phyloP scores from a whole-genome alignment of 768 basidiomycete genomes.

The Amanita muscaria region DNA sequence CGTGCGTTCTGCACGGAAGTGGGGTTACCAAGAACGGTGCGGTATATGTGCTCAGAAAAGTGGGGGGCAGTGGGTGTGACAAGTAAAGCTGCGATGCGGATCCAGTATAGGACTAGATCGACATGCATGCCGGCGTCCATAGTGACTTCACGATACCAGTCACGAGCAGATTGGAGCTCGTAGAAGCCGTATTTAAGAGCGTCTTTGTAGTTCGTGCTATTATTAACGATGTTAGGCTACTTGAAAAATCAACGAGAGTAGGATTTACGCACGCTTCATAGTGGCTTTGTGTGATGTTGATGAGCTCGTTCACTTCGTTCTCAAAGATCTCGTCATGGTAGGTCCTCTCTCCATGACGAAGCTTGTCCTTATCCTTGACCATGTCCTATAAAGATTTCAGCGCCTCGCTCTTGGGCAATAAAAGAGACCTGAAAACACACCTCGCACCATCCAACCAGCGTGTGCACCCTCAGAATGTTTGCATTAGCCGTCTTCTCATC shows the following conservation, averaged over 20 bases:
- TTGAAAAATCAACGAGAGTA: not conserved
- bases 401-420: slow-evolving; percentile 7
- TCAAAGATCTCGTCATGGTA: slow-evolving; percentile 90
- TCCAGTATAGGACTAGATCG: slow-evolving; percentile 81
- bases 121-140: slow-evolving; percentile 75
- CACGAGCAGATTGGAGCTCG: slow-evolving; percentile 84
- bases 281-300: slow-evolving; percentile 70
- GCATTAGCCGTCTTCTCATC: slow-evolving; percentile 98
- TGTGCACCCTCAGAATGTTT: slow-evolving; percentile 88
- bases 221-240: not conserved
- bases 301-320: slow-evolving; percentile 81
- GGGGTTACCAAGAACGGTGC: slow-evolving; percentile 49
- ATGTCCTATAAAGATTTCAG: slow-evolving; percentile 54
- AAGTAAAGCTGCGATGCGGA: slow-evolving; percentile 71
- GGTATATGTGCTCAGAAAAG: slow-evolving; percentile 89
- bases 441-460: slow-evolving; percentile 87
- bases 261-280: slow-evolving; percentile 63
- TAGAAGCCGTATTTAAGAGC: slow-evolving; percentile 94
- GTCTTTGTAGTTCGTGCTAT: slow-evolving; percentile 90
- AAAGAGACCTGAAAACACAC: slow-evolving; percentile 30
- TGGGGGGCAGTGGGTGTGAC: slow-evolving; percentile 88
- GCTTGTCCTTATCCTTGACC: slow-evolving; percentile 55
- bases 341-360: slow-evolving; percentile 67
- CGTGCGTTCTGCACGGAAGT: slow-evolving; percentile 73
- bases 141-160: slow-evolving; percentile 95